Evolutionary conservation across 208 protist genomes (phyloP).

Genomic region (Leishmania arabica): DNA sequence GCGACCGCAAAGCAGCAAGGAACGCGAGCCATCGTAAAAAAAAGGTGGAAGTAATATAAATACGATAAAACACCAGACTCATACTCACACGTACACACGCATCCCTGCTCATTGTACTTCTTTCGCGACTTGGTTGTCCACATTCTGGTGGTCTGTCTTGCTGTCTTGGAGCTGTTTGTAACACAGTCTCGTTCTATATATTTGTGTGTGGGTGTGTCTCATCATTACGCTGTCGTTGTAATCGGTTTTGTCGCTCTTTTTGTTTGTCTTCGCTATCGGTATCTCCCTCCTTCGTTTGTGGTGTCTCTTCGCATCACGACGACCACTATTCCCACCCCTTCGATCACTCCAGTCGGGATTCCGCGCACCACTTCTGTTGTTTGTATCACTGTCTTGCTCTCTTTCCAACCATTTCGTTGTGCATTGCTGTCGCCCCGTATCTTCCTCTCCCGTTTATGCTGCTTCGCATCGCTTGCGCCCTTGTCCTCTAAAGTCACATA

Average conservation of each 20-base stretch:
- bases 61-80: too few species aligned
- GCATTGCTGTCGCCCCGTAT: background rate
- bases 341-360: background rate
- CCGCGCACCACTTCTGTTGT: background rate
- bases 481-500: background rate
- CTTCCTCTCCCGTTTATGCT: background rate
- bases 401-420: too few species aligned
- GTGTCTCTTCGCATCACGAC: background rate
- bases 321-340: background rate
- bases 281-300: background rate
- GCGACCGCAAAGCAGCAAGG: background rate
- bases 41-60: background rate
- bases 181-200: background rate
- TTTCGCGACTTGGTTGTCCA: background rate
- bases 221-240: background rate
- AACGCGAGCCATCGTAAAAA: background rate
- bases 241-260: constrained; percentile 9
- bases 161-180: background rate
- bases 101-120: background rate
- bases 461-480: background rate
- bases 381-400: constrained; percentile 1
- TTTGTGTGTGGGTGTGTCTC: background rate
- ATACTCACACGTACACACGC: background rate
- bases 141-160: background rate
- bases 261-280: constrained; percentile 3